Evolutionary conservation across 139 green algal genomes (phyloP), one percentile per base, ranked within the genome.

Genomic region (Coccomyxa sp.): DNA sequence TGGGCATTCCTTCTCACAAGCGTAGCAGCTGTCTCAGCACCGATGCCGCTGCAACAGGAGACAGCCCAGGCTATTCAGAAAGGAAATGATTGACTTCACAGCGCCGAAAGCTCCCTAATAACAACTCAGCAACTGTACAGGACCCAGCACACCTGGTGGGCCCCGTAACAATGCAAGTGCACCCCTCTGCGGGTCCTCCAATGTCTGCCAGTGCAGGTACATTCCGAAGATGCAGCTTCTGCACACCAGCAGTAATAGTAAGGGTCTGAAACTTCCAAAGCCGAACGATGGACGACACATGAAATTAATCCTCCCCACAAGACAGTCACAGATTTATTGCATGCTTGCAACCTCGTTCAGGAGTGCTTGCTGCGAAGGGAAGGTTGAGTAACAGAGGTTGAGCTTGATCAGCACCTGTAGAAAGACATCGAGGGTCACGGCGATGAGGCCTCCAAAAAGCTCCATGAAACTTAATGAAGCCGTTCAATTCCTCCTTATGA

Each of bases 131-230:
- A 51, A 51, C 38, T 51, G 38, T 51, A 51, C 38, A 77, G 27
- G 12, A 77, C 0, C 12, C 1, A 58, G 38, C 68, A 58, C 14
- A 93, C 91, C 90, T 93, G 27, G 94, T 97, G 68, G 94, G 92
- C 0, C 94, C 94, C 18, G 94, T 97, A 15, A 97, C 89, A 18
- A 96, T 91, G 25, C 85, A 90, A 0, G 91, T 93, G 13, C 89
- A 66, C 0, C 92, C 94, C 12, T 86, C 79, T 0, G 86, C 90
- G 10, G 88, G 80, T 0, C 81, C 91, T 13, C 92, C 92, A 14
- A 94, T 79, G 14, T 82, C 81, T 31, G 92, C 88, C 0, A 95
- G 71, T 21, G 82, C 21, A 0, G 85, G 86, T 31, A 96, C 76
- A 28, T 90, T 83, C 18, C 84, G 82, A 84, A 95, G 92, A 38